These are phyloP conservation scores for Sarocladium oryzae DNA, from an alignment of 2,329 filamentous ascomycete species.

Conservation along the genomic window DNA sequence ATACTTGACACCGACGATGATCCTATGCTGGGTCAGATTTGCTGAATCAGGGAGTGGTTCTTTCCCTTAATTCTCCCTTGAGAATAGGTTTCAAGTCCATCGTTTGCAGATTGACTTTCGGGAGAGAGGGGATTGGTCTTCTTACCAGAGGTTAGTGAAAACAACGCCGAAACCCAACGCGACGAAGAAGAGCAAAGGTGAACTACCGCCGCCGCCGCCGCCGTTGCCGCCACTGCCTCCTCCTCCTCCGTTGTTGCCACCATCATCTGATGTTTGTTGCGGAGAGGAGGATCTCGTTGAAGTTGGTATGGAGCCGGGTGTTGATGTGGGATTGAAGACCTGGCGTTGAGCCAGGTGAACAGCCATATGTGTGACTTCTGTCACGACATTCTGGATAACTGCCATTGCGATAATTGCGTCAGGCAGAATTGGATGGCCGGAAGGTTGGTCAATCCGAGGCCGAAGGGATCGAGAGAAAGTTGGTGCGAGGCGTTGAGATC, in stretches of 20 bases:
- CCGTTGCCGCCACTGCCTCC: slow-evolving; percentile 15
- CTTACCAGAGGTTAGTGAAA: slow-evolving; percentile 97
- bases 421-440: not conserved
- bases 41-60: too few relatives aligned
- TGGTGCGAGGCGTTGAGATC: not conserved
- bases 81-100: not conserved
- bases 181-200: slow-evolving; percentile 69
- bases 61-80: not conserved
- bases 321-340: slow-evolving; percentile 11
- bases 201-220: slow-evolving; percentile 27
- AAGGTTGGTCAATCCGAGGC: not conserved
- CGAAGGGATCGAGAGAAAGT: not conserved
- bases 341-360: slow-evolving; percentile 24
- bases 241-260: slow-evolving; percentile 11
- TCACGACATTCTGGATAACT: slow-evolving; percentile 28
- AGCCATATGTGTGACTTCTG: slow-evolving; percentile 29
- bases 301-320: slow-evolving; percentile 11
- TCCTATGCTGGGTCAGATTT: too few relatives aligned
- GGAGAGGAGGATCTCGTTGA: slow-evolving; percentile 15
- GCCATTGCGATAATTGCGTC: slow-evolving; percentile 24
- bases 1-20: slow-evolving; percentile 98
- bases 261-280: slow-evolving; percentile 8
- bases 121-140: not conserved
- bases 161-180: slow-evolving; percentile 95
- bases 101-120: not conserved